Conservation (phyloP, 257 asterid genomes). For the Solanum bukasovii region DNA sequence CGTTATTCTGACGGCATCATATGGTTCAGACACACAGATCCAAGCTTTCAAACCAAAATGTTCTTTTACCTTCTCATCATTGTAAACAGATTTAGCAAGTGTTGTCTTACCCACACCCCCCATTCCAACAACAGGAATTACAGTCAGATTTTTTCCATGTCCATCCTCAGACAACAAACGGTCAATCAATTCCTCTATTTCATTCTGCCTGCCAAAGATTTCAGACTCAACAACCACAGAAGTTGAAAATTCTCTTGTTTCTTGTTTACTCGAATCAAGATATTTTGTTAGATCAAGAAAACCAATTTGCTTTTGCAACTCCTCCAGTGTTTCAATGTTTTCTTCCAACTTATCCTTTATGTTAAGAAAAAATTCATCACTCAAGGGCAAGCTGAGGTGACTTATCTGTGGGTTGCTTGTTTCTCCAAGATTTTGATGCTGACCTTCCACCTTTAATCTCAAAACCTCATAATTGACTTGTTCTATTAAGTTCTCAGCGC, state of each 20-base stretch:
- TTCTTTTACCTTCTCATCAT: neutral
- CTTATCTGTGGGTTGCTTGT: neutral
- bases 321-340: neutral
- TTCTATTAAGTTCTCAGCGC: neutral
- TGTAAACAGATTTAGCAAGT: constrained; percentile 3
- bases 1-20: neutral
- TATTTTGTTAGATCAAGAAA: fast-evolving
- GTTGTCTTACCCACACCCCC: neutral
- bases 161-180: neutral
- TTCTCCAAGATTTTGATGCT: neutral
- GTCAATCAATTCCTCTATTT: neutral
- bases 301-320: too few species aligned
- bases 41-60: neutral
- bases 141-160: neutral
- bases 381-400: neutral
- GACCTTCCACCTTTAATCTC: neutral
- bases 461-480: neutral
- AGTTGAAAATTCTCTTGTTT: neutral
- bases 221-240: neutral
- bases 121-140: constrained; percentile 4
- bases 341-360: neutral
- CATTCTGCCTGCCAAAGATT: neutral
- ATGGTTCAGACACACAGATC: constrained; percentile 8
- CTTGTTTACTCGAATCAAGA: neutral
- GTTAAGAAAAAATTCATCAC: neutral